Conservation (phyloP, 805 yeast species). For the Schwanniomyces yamadae region DNA sequence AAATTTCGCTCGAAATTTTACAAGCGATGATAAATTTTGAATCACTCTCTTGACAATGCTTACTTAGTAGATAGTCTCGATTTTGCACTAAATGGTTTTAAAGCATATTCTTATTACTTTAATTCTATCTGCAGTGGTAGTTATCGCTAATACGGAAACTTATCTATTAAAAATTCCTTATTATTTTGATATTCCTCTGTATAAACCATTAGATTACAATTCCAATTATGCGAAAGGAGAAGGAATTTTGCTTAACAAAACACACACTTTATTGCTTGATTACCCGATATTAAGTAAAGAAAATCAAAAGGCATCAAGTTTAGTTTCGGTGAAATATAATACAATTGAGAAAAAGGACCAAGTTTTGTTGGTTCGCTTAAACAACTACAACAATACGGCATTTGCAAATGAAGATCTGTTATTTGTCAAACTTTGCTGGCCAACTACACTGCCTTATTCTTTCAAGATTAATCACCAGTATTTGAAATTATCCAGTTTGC, state of each 20-base stretch:
- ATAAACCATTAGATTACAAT: too few relatives aligned
- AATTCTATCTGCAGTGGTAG: too few relatives aligned
- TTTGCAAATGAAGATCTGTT: slow-evolving; percentile 25
- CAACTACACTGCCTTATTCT: slow-evolving; percentile 29
- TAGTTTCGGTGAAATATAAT: slow-evolving; percentile 9
- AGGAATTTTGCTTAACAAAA: slow-evolving; percentile 13
- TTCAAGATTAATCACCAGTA: slow-evolving; percentile 24
- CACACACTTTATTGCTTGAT: slow-evolving; percentile 21
- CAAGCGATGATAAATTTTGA: too few relatives aligned
- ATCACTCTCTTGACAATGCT: too few relatives aligned
- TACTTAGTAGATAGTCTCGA: too few relatives aligned
- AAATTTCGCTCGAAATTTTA: too few relatives aligned
- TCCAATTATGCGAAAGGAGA: background rate
- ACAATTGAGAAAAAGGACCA: slow-evolving; percentile 8
- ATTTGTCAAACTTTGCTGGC: slow-evolving; percentile 36
- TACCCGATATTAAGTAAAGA: slow-evolving; percentile 23
- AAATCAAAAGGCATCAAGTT: background rate
- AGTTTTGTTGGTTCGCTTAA: slow-evolving; percentile 27
- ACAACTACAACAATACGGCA: slow-evolving; percentile 30
- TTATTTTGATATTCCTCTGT: slow-evolving; percentile 28
- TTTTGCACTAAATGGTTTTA: too few relatives aligned
- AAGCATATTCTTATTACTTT: too few relatives aligned
- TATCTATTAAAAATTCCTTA: slow-evolving; percentile 30
- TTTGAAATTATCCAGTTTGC: slow-evolving; percentile 13
- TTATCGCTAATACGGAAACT: slow-evolving; percentile 43